Percentiles rank a stretch among this genome's conserved stretches.
These are phyloP conservation scores for Venturia oleaginea DNA, from an alignment of 2,329 filamentous ascomycete species.

Conservation along the genomic window DNA sequence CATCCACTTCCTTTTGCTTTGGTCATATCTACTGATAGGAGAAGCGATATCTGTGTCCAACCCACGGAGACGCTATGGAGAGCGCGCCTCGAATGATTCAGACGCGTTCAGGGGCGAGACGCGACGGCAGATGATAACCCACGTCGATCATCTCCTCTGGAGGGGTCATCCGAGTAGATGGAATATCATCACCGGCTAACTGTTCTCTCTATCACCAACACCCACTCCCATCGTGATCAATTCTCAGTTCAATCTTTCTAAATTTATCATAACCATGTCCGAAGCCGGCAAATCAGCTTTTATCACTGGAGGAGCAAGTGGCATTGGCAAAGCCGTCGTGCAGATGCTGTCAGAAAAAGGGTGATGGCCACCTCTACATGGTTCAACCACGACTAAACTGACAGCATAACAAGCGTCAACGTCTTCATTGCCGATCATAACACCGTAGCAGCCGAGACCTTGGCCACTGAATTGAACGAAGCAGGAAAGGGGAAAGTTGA, in stretches of 20 bases:
- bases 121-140: no score
- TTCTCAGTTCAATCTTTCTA: no score
- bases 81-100: not conserved
- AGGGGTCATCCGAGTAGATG: not conserved
- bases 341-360: conserved; percentile 11
- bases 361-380: not conserved
- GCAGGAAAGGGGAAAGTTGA: not conserved
- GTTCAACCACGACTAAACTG: not conserved
- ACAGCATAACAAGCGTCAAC: not conserved
- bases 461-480: not conserved
- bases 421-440: conserved; percentile 11
- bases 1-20: no score
- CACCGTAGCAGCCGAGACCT: not conserved
- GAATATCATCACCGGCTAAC: not conserved
- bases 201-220: no score
- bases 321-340: conserved; percentile 11
- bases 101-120: not conserved
- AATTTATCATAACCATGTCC: not conserved
- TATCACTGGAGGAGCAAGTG: conserved; percentile 11
- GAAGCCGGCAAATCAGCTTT: conserved; percentile 1
- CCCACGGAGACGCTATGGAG: no score
- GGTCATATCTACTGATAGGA: no score
- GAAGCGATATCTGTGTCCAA: no score
- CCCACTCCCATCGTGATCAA: no score
- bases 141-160: not conserved